These are phyloP conservation scores for Vigna trinervia DNA, from an alignment of 306 rosid species.

Conservation along the genomic window DNA sequence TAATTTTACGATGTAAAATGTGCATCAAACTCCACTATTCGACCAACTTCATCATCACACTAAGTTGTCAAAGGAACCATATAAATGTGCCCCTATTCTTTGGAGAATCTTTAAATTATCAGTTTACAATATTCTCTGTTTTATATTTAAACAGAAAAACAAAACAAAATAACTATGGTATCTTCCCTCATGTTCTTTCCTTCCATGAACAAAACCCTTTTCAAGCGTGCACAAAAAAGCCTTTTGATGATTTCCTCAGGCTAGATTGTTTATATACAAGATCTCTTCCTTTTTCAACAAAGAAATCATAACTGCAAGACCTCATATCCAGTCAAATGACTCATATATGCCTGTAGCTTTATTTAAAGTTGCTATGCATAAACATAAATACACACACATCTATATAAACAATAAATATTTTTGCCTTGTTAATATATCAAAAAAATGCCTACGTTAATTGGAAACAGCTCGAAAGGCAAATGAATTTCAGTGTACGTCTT, in stretches of 20 bases:
- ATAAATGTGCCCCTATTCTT: slow-evolving; percentile 36
- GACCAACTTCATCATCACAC: slow-evolving; percentile 40
- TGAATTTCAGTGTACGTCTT: slow-evolving; percentile 1
- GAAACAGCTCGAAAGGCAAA: background rate
- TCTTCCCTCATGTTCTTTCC: slow-evolving; percentile 41
- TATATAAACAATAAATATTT: background rate
- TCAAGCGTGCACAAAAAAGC: slow-evolving; percentile 39
- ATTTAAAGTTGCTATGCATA: slow-evolving; percentile 16
- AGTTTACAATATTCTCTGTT: background rate
- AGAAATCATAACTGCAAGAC: slow-evolving; percentile 36
- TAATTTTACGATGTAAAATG: slow-evolving; percentile 39
- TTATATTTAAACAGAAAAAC: slow-evolving; percentile 15
- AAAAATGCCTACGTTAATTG: background rate
- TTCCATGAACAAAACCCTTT: slow-evolving; percentile 32
- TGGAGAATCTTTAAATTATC: slow-evolving; percentile 47
- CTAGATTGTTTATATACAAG: slow-evolving; percentile 32
- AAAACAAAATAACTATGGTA: slow-evolving; percentile 26
- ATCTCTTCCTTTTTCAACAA: slow-evolving; percentile 23
- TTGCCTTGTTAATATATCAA: background rate
- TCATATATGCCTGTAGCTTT: slow-evolving; percentile 18
- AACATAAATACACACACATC: background rate
- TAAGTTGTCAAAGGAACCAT: slow-evolving; percentile 35
- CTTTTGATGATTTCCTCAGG: slow-evolving; percentile 23
- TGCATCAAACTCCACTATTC: slow-evolving; percentile 33
- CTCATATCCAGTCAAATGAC: slow-evolving; percentile 28